Conservation (phyloP, 208 protist species). For the Wallacemonas sp. region DNA sequence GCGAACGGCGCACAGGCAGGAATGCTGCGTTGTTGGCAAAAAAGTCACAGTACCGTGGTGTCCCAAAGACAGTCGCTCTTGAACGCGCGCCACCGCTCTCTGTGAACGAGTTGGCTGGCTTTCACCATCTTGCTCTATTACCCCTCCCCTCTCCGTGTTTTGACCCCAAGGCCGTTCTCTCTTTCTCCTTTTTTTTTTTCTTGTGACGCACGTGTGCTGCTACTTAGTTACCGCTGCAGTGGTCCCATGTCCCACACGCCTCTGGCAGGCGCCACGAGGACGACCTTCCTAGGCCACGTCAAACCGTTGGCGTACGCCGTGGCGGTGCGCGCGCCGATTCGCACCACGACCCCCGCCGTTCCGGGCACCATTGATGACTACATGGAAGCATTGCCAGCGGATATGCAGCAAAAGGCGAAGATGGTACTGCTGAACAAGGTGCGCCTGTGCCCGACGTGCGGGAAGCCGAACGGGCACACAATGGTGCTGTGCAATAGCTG, state of each 20-base stretch:
- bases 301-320: constrained; percentile 15
- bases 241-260: neutral
- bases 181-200: too few relatives aligned
- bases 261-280: neutral
- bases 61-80: too few relatives aligned
- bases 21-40: too few relatives aligned
- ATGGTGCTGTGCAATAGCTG: constrained; percentile 54
- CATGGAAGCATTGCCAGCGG: neutral
- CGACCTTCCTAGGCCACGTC: constrained; percentile 20
- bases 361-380: constrained; percentile 19
- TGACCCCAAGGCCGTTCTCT: too few relatives aligned
- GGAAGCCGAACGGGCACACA: constrained; percentile 58
- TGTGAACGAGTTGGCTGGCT: too few relatives aligned
- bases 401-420: neutral
- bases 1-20: too few relatives aligned
- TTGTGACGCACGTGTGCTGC: too few relatives aligned
- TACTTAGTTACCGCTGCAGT: too few relatives aligned
- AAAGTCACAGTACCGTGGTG: too few relatives aligned
- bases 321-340: constrained; percentile 2
- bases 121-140: too few relatives aligned
- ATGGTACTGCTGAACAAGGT: constrained; percentile 34
- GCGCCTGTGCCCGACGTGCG: constrained; percentile 45
- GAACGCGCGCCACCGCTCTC: too few relatives aligned
- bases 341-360: neutral
- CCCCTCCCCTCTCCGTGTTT: too few relatives aligned